Conservation (phyloP, 2,329 filamentous ascomycete genomes). For the Zalaria sp. region DNA sequence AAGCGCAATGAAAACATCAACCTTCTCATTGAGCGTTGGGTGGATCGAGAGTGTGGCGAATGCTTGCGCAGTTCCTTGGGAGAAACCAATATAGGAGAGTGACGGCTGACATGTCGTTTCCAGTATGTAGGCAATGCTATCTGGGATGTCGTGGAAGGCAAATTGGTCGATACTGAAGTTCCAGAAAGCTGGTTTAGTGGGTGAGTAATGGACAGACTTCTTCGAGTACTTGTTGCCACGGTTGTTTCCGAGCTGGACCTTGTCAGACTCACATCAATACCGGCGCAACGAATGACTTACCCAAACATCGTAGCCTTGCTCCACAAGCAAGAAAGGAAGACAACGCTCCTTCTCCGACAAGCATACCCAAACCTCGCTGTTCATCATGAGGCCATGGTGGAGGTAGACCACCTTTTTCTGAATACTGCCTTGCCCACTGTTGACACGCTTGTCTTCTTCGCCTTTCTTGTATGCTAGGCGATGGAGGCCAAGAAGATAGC, state of each 20-base stretch:
- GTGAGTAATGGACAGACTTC: slow-evolving; percentile 67
- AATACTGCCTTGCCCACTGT: slow-evolving; percentile 50
- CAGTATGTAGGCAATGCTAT: slow-evolving; percentile 85
- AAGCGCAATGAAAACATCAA: slow-evolving; percentile 91
- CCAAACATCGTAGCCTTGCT: slow-evolving; percentile 93
- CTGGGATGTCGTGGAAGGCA: slow-evolving; percentile 91
- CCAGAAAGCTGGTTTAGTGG: slow-evolving; percentile 72
- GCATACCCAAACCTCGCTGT: slow-evolving; percentile 96
- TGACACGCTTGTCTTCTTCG: slow-evolving; percentile 67
- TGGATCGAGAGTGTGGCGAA: slow-evolving; percentile 90
- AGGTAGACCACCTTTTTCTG: slow-evolving; percentile 83
- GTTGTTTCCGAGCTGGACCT: slow-evolving; percentile 71
- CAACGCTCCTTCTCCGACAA: slow-evolving; percentile 74
- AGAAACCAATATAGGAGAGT: slow-evolving; percentile 92
- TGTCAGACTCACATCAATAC: slow-evolving; percentile 10
- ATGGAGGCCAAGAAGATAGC: slow-evolving; percentile 82
- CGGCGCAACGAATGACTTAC: slow-evolving; percentile 29
- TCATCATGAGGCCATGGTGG: slow-evolving; percentile 95
- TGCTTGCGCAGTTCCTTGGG: slow-evolving; percentile 90
- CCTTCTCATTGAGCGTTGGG: slow-evolving; percentile 77
- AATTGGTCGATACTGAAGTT: slow-evolving; percentile 98
- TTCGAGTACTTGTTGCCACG: slow-evolving; percentile 98
- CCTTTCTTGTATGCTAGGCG: slow-evolving; percentile 70
- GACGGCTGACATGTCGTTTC: slow-evolving; percentile 69
- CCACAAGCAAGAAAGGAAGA: slow-evolving; percentile 77